These are phyloP conservation scores for Ilex asprella DNA, from an alignment of 257 asterid species.

Conservation along the genomic window DNA sequence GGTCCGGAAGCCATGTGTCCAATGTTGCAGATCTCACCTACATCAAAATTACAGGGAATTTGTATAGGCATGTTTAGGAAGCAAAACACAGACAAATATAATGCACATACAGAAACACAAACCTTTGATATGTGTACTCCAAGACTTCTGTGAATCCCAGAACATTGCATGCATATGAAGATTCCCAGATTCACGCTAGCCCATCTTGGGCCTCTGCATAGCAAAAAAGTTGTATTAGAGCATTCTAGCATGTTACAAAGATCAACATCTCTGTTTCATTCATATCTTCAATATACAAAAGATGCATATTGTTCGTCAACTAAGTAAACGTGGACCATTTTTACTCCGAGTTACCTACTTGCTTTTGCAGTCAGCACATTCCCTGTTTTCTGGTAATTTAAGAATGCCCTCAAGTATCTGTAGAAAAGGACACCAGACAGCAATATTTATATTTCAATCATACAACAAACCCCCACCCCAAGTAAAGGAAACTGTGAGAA, in stretches of 20 bases:
- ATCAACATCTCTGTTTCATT: not conserved
- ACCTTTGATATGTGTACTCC: constrained; percentile 49
- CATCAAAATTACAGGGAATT: not conserved
- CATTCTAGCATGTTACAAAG: not conserved
- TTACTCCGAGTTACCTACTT: constrained; percentile 15
- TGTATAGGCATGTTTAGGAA: not conserved
- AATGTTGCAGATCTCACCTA: constrained; percentile 45
- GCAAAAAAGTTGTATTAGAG: not conserved
- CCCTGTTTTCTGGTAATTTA: constrained; percentile 34
- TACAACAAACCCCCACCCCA: not conserved
- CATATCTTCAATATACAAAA: not conserved
- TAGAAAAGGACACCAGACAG: not conserved
- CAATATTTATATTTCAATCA: not conserved
- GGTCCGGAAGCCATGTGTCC: constrained; percentile 50
- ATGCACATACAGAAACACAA: not conserved
- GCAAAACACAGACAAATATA: not conserved
- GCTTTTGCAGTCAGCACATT: constrained; percentile 40
- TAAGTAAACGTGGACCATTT: not conserved
- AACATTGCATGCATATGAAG: constrained; percentile 41
- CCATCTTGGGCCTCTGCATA: constrained; percentile 42
- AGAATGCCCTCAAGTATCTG: constrained; percentile 36
- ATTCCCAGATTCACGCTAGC: constrained; percentile 43
- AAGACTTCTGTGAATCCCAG: constrained; percentile 39
- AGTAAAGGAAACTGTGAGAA: not conserved
- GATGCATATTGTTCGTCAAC: not conserved